phyloP scores from a whole-genome alignment of 257 asterid genomes.

The Coffea eugenioides region DNA sequence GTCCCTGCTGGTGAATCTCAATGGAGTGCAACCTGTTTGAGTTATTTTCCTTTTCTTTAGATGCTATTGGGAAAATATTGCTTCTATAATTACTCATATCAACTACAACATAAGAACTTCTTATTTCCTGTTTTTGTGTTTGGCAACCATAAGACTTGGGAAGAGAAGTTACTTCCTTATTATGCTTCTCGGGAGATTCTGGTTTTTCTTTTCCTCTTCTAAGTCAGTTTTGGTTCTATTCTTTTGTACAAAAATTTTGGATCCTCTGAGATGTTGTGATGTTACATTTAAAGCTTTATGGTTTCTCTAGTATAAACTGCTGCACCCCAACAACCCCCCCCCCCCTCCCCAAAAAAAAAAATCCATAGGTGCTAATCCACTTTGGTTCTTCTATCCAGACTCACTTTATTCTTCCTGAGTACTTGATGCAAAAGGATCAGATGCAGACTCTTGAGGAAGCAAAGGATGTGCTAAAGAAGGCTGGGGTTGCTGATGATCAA shows the following conservation, averaged over 20 bases:
- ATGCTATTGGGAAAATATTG: not conserved
- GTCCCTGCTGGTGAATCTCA: not conserved
- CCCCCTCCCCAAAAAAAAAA: not conserved
- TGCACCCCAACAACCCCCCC: not conserved
- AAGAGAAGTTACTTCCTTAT: not conserved
- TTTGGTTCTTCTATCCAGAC: slow-evolving; percentile 45
- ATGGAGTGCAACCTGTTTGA: not conserved
- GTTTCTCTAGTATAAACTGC: not conserved
- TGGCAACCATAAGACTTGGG: not conserved
- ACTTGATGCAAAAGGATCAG: slow-evolving; percentile 84
- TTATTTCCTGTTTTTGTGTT: not conserved
- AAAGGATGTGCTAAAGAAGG: slow-evolving; percentile 73
- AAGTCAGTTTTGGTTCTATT: not conserved
- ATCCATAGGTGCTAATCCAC: no score
- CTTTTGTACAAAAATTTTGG: not conserved
- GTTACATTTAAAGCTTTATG: not conserved
- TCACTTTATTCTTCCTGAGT: slow-evolving; percentile 80
- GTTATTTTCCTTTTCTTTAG: not conserved
- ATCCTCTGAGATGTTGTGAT: not conserved
- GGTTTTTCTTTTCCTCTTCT: not conserved
- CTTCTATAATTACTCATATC: not conserved
- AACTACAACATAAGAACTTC: not conserved
- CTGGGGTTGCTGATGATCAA: slow-evolving; percentile 83
- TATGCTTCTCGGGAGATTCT: not conserved
- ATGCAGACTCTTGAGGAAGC: slow-evolving; percentile 91